Percentiles rank a stretch among this genome's conserved stretches.
phyloP scores from a whole-genome alignment of 2,329 filamentous ascomycete genomes.

The Leptographium flavum region DNA sequence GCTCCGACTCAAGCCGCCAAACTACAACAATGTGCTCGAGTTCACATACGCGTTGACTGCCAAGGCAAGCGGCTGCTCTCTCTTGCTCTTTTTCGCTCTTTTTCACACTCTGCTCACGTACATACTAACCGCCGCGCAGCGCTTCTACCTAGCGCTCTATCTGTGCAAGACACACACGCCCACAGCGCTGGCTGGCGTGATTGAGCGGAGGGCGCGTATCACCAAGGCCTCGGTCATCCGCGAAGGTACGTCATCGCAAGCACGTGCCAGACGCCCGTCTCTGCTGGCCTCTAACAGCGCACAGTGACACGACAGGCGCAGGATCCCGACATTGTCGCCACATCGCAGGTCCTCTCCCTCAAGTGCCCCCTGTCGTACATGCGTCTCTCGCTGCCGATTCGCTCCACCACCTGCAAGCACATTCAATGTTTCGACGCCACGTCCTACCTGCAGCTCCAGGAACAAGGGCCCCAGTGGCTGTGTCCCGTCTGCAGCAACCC shows the following conservation, averaged over 20 bases:
- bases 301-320: slow-evolving; percentile 67
- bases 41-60: slow-evolving; percentile 86
- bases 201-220: slow-evolving; percentile 57
- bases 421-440: slow-evolving; percentile 91
- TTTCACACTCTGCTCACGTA: background rate
- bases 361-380: slow-evolving; percentile 87
- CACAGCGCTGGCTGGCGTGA: slow-evolving; percentile 52
- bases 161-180: slow-evolving; percentile 63
- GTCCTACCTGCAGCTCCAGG: slow-evolving; percentile 84
- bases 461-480: slow-evolving; percentile 93
- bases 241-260: slow-evolving; percentile 66
- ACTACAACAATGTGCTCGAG: slow-evolving; percentile 62
- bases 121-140: slow-evolving; percentile 30
- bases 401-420: slow-evolving; percentile 68
- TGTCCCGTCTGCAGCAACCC: slow-evolving; percentile 86
- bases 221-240: slow-evolving; percentile 67
- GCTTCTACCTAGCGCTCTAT: slow-evolving; percentile 58
- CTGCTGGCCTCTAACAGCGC: slow-evolving; percentile 11
- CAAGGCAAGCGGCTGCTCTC: slow-evolving; percentile 60
- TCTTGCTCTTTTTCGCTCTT: too few species aligned
- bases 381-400: slow-evolving; percentile 65
- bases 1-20: slow-evolving; percentile 51
- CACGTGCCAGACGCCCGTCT: too few species aligned
- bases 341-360: slow-evolving; percentile 74
- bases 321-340: slow-evolving; percentile 80